phyloP scores from a whole-genome alignment of 2,329 filamentous ascomycete genomes.

The Diaporthe sp. region DNA sequence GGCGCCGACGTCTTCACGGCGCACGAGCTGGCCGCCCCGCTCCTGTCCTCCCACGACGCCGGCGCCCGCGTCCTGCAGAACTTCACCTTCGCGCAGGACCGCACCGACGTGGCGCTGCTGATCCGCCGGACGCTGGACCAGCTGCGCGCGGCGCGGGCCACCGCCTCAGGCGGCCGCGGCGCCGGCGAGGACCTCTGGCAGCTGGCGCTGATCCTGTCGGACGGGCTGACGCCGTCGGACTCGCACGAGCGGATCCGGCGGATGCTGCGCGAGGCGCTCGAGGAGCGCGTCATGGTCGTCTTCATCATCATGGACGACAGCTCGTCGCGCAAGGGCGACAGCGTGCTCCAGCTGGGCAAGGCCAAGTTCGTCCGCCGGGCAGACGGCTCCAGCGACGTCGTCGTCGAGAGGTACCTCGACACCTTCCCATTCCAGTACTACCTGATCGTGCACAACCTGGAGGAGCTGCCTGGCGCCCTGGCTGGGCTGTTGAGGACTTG shows the following conservation, averaged over 20 bases:
- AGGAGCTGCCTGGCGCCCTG: slow-evolving; percentile 90
- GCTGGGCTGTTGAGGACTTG: slow-evolving; percentile 92
- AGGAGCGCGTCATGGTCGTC: slow-evolving; percentile 97
- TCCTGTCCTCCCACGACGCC: slow-evolving; percentile 82
- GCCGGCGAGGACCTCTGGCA: slow-evolving; percentile 85
- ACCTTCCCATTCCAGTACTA: slow-evolving; percentile 98
- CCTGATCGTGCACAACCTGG: slow-evolving; percentile 91
- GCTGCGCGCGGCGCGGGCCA: slow-evolving; percentile 81
- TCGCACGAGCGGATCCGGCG: slow-evolving; percentile 87
- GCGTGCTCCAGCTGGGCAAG: slow-evolving; percentile 90
- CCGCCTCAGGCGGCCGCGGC: slow-evolving; percentile 56
- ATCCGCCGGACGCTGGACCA: slow-evolving; percentile 83
- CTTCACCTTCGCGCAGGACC: slow-evolving; percentile 87
- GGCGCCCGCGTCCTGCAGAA: slow-evolving; percentile 87
- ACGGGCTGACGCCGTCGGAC: slow-evolving; percentile 87
- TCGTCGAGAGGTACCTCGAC: slow-evolving; percentile 92
- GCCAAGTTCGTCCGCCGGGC: slow-evolving; percentile 83
- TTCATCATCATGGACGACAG: slow-evolving; percentile 92
- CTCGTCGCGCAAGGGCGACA: slow-evolving; percentile 63
- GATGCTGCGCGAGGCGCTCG: slow-evolving; percentile 87
- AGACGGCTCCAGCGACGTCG: slow-evolving; percentile 74
- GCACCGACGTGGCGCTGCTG: slow-evolving; percentile 87
- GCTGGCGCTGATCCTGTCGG: slow-evolving; percentile 90
- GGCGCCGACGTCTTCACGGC: slow-evolving; percentile 87
- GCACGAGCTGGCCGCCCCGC: slow-evolving; percentile 85